Conservation (phyloP, 2,329 filamentous ascomycete genomes). For the Arachnomyces sp. region DNA sequence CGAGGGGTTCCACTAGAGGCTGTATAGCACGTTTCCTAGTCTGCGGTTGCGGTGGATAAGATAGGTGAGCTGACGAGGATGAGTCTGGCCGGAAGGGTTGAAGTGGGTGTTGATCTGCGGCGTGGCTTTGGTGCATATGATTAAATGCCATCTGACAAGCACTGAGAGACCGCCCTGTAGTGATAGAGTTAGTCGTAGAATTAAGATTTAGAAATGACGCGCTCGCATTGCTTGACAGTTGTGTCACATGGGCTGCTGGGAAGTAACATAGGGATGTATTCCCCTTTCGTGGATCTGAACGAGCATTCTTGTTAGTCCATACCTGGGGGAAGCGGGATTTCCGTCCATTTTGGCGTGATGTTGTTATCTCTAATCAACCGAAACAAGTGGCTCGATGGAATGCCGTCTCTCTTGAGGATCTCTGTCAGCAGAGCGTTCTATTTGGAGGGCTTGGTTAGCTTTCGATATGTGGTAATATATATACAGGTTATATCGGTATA, state of each 20-base stretch:
- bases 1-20: constrained; percentile 23
- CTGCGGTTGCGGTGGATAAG: constrained; percentile 3
- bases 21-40: constrained; percentile 19
- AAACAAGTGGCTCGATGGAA: constrained; percentile 30
- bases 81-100: constrained; percentile 12
- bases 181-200: too few species aligned
- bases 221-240: too few species aligned
- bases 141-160: constrained; percentile 29
- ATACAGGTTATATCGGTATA: too few species aligned
- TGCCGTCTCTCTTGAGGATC: constrained; percentile 32
- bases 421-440: constrained; percentile 35
- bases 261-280: too few species aligned
- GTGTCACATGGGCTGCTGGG: neutral
- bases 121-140: constrained; percentile 26
- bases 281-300: too few species aligned
- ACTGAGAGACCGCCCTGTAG: constrained; percentile 31
- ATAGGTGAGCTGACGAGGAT: constrained; percentile 8
- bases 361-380: constrained; percentile 30
- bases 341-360: constrained; percentile 30
- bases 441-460: neutral
- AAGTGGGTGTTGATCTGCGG: constrained; percentile 14
- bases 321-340: constrained; percentile 38
- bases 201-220: too few species aligned
- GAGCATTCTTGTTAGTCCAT: constrained; percentile 16
- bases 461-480: too few species aligned